These are phyloP conservation scores for Mortierella polycephala DNA, from an alignment of 371 early-diverging fungal genomes.

Conservation along the genomic window DNA sequence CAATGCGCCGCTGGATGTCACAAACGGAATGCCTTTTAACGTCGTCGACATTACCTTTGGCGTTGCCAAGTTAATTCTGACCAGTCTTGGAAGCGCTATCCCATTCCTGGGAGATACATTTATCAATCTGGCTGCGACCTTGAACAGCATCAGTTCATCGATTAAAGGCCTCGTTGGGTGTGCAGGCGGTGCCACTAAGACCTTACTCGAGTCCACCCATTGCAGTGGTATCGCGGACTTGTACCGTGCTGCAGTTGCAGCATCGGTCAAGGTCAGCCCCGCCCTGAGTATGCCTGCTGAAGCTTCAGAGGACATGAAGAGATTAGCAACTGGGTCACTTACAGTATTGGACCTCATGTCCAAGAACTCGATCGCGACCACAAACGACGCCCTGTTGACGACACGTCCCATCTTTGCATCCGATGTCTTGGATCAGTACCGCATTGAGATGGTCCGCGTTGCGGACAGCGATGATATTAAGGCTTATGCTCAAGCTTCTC, in stretches of 20 bases:
- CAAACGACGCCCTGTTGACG: constrained; percentile 24
- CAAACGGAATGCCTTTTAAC: not conserved
- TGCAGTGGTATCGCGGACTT: constrained; percentile 18
- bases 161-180: not conserved
- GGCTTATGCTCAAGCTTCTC: constrained; percentile 17
- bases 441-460: constrained; percentile 18
- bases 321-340: constrained; percentile 18
- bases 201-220: constrained; percentile 2
- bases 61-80: not conserved
- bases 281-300: constrained; percentile 21
- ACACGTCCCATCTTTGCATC: constrained; percentile 33
- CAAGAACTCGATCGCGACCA: constrained; percentile 31
- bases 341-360: constrained; percentile 27
- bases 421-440: constrained; percentile 34
- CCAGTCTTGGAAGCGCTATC: not conserved
- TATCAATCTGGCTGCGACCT: not conserved
- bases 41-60: not conserved
- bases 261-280: constrained; percentile 9
- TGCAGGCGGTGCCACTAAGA: not conserved
- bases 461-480: constrained; percentile 3
- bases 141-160: not conserved
- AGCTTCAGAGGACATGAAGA: constrained; percentile 21
- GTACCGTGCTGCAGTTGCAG: constrained; percentile 16
- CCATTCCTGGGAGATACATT: not conserved
- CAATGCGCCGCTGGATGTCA: not conserved